Percentiles rank a stretch among this genome's conserved stretches.
Conservation (phyloP, 1,139 yeast species). For the Oligophagozyma castellii region DNA sequence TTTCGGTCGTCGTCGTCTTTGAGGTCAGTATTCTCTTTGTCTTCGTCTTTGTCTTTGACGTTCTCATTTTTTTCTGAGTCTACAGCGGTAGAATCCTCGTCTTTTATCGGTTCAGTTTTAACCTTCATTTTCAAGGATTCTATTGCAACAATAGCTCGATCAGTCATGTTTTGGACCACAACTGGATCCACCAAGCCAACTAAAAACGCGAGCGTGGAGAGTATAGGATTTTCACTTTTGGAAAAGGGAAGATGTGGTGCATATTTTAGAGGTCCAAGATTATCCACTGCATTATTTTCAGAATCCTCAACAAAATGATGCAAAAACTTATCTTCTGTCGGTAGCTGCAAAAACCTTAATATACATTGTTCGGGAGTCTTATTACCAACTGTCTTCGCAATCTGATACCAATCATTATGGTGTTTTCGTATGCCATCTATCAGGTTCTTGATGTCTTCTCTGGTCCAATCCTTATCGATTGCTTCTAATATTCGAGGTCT, state of each 20-base stretch:
- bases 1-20: slow-evolving; percentile 1
- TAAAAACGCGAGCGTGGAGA: slow-evolving; percentile 79
- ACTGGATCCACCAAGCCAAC: slow-evolving; percentile 80
- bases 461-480: slow-evolving; percentile 38
- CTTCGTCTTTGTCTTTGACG: slow-evolving; percentile 3
- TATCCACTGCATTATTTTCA: slow-evolving; percentile 8
- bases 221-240: slow-evolving; percentile 80
- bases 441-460: slow-evolving; percentile 43
- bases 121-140: slow-evolving; percentile 19
- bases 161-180: slow-evolving; percentile 72
- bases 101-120: slow-evolving; percentile 3
- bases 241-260: slow-evolving; percentile 77
- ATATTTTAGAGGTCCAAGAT: slow-evolving; percentile 64
- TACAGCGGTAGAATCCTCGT: slow-evolving; percentile 1
- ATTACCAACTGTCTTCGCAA: slow-evolving; percentile 49
- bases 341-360: slow-evolving; percentile 62
- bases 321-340: slow-evolving; percentile 65
- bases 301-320: slow-evolving; percentile 26
- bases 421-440: slow-evolving; percentile 47
- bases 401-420: slow-evolving; percentile 61
- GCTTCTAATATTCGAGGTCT: neutral
- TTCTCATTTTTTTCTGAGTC: slow-evolving; percentile 5
- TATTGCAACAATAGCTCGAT: slow-evolving; percentile 39
- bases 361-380: slow-evolving; percentile 76
- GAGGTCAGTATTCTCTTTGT: slow-evolving; percentile 1